These are phyloP conservation scores for Dryas octopetala DNA, from an alignment of 306 rosid genomes.

Conservation along the genomic window DNA sequence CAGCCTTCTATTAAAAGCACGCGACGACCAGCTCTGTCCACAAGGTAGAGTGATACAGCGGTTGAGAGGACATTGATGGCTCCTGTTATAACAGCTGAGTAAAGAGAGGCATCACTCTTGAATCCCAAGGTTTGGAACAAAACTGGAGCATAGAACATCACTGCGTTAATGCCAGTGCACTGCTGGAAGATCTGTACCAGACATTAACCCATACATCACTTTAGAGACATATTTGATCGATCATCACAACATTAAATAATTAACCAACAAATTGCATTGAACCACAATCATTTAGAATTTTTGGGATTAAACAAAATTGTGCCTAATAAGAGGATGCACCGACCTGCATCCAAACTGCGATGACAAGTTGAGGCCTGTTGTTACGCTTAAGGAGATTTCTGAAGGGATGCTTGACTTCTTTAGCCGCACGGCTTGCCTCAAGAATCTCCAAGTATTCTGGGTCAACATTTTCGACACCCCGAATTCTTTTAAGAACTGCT, in stretches of 20 bases:
- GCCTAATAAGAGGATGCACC: too few species aligned
- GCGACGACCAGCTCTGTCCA: constrained; percentile 54
- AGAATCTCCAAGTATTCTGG: constrained; percentile 55
- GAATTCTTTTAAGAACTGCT: constrained; percentile 48
- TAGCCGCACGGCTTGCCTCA: constrained; percentile 49
- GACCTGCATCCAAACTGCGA: constrained; percentile 35
- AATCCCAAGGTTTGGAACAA: constrained; percentile 59
- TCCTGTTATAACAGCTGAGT: constrained; percentile 66
- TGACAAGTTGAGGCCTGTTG: constrained; percentile 54
- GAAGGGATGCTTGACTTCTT: constrained; percentile 43
- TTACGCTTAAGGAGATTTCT: constrained; percentile 40
- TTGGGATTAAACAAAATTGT: too few species aligned
- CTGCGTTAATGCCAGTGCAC: constrained; percentile 61
- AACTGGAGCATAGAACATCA: constrained; percentile 78
- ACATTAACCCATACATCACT: background rate
- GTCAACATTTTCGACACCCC: constrained; percentile 55
- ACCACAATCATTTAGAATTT: too few species aligned
- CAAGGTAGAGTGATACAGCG: constrained; percentile 45
- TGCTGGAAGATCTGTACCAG: constrained; percentile 58
- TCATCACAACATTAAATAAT: background rate
- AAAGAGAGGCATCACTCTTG: constrained; percentile 42
- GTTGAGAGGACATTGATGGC: constrained; percentile 58
- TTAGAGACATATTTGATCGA: too few species aligned
- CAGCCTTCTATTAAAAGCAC: constrained; percentile 20
- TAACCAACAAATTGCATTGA: background rate